A percentile compares a stretch with the other conserved stretches of the same genome.
Conservation (phyloP, 2,329 filamentous ascomycete species). For the Sordariomycetes sp. region DNA sequence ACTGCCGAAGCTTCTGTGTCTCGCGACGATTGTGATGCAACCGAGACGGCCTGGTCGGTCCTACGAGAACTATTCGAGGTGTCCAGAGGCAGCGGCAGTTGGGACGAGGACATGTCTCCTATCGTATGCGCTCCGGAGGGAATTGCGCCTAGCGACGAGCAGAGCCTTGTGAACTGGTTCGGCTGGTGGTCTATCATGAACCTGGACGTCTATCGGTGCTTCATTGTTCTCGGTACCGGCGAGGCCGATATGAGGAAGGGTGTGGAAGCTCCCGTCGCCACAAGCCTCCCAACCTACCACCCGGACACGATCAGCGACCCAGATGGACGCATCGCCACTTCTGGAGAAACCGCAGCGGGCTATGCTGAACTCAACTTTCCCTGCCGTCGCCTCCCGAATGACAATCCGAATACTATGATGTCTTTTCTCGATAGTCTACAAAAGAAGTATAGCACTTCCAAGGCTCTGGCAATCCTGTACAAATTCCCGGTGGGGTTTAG, state of each 20-base stretch:
- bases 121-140: constrained; percentile 33
- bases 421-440: background rate
- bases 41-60: background rate
- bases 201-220: constrained; percentile 40
- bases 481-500: background rate
- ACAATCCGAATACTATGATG: background rate
- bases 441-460: background rate
- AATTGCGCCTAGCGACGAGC: constrained; percentile 49
- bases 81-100: background rate
- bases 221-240: constrained; percentile 42
- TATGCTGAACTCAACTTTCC: background rate
- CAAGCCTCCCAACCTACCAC: constrained; percentile 19
- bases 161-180: constrained; percentile 53
- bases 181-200: constrained; percentile 43
- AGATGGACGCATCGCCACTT: background rate
- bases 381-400: background rate
- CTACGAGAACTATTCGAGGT: background rate
- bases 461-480: background rate
- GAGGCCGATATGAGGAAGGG: constrained; percentile 8
- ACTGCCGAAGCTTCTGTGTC: background rate
- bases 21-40: constrained; percentile 7
- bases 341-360: background rate
- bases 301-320: constrained; percentile 23
- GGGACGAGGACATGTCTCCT: constrained; percentile 20
- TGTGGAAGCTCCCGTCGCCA: background rate